Percentiles rank a stretch among this genome's conserved stretches.
Conservation (phyloP, 768 basidiomycete species). For the Cystobasidium tubakii region DNA sequence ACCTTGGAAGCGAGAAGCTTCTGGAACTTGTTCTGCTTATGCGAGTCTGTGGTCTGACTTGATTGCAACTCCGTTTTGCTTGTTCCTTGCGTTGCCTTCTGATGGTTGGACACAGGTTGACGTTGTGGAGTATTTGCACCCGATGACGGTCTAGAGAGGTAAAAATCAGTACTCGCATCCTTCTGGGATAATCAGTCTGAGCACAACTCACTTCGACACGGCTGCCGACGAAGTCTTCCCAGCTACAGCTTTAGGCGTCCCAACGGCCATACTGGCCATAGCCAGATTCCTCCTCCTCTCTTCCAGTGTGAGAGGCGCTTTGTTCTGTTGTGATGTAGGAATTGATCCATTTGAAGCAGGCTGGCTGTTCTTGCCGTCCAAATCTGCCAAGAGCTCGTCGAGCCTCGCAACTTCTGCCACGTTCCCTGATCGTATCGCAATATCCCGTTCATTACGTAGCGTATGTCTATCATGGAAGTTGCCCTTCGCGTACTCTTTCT, state of each 20-base stretch:
- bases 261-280: conserved; percentile 3
- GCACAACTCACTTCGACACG: background rate
- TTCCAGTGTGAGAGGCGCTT: conserved; percentile 7
- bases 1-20: conserved; percentile 27
- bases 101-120: background rate
- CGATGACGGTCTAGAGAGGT: background rate
- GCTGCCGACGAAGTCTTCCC: background rate
- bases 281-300: conserved; percentile 18
- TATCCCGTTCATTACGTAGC: conserved; percentile 23
- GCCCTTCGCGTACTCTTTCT: conserved; percentile 12
- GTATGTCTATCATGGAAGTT: conserved; percentile 25
- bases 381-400: background rate
- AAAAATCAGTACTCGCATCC: background rate
- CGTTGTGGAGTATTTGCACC: conserved; percentile 24
- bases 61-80: background rate
- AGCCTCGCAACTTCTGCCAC: background rate
- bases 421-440: conserved; percentile 24
- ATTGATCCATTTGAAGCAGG: background rate
- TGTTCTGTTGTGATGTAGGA: background rate
- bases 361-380: conserved; percentile 2
- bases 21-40: conserved; percentile 20
- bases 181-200: background rate
- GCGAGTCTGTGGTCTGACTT: background rate
- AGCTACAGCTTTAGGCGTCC: conserved; percentile 23
- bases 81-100: background rate